Evolutionary conservation across 2,329 filamentous ascomycete genomes (phyloP), one percentile per base, ranked within the genome.

Genomic region (Apiospora sp.): DNA sequence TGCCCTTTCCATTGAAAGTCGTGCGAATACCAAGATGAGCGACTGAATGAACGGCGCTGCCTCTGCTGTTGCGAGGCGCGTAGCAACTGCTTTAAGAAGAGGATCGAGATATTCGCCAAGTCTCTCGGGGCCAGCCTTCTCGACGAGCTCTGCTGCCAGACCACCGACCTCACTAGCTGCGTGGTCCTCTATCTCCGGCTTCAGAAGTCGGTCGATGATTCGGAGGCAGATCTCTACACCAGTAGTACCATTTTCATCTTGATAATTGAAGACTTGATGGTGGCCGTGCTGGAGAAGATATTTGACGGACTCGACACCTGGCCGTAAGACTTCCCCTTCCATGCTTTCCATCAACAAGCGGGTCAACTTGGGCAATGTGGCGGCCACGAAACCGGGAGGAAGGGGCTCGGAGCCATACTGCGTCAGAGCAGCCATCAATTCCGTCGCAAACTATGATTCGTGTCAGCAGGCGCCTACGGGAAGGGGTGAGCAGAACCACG

Each of bases 131-230:
- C 96, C 96, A 70, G 96, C 96, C 83, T 96, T 98, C 83, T 98
- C 96, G 0, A 99, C 96, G 41, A 99, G 87, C 82, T 98, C 95
- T 1, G 96, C 96, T 5, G 96, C 96, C 75, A 99, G 89, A 22
- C 95, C 94, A 76, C 96, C 96, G 61, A 99, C 95, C 84, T 99
- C 96, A n/a, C 95, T 94, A 6, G 96, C 96, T 24, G 95, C 94
- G 78, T 96, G 94, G 79, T 99, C 96, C 78, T 97, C 93, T n/a
- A 98, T 92, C 1, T 88, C 84, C 1, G 94, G 92, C 3, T 93
- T 92, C 43, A 99, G 89, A 5, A 99, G 89, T 68, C 96, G 93
- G 81, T 98, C 96, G 75, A 99, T 94, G 77, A 99, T 96, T 75
- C 94, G 90, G 68, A 99, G 89, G 73, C 94, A 94, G 43, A 97